Conservation (phyloP, 148 eudicot genomes). For the Amaranthus cruentus region DNA sequence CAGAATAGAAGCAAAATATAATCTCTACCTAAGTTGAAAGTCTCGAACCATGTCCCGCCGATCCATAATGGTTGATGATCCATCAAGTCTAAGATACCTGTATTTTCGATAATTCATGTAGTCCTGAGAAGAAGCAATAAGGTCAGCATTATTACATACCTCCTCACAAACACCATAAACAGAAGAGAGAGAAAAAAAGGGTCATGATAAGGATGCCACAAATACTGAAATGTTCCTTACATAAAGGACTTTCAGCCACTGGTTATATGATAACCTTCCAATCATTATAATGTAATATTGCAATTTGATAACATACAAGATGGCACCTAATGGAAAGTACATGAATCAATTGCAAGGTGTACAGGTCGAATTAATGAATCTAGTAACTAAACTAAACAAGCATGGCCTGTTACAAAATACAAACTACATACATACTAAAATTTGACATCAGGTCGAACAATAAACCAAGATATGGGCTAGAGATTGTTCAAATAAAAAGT, state of each 20-base stretch:
- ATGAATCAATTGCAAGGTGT: background rate
- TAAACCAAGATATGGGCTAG: too few species aligned
- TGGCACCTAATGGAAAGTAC: background rate
- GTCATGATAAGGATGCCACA: slow-evolving; percentile 7
- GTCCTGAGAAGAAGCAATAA: slow-evolving; percentile 48
- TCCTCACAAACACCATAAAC: slow-evolving; percentile 1
- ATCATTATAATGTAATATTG: too few species aligned
- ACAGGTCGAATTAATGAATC: background rate
- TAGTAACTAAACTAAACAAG: background rate
- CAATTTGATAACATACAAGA: background rate
- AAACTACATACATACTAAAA: too few species aligned
- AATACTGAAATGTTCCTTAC: background rate
- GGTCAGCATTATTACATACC: slow-evolving; percentile 14
- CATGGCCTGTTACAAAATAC: background rate
- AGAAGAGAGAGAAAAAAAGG: background rate
- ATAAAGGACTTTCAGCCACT: background rate
- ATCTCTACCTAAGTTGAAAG: slow-evolving; percentile 75
- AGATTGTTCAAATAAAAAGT: too few species aligned
- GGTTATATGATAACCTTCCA: too few species aligned
- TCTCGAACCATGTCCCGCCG: slow-evolving; percentile 98
- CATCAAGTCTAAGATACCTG: slow-evolving; percentile 87
- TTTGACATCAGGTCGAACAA: too few species aligned
- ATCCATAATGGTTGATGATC: slow-evolving; percentile 96
- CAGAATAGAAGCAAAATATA: background rate
- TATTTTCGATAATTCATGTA: slow-evolving; percentile 97